Evolutionary conservation across 805 yeast species (phyloP).

Genomic region (Komagataella kurtzmanii): DNA sequence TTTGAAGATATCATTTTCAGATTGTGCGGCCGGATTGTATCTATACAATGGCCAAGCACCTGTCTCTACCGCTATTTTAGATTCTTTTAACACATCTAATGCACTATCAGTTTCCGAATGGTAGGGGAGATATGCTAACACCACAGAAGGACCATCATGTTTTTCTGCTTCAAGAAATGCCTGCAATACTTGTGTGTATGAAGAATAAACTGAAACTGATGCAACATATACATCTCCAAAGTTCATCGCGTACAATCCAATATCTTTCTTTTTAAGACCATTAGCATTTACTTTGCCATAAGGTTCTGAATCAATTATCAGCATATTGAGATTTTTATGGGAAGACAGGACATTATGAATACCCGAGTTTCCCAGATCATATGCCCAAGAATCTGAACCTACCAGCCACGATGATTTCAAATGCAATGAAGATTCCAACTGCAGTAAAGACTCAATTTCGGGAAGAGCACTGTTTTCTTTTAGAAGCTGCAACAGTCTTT

Average conservation of each 20-base stretch:
- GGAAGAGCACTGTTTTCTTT: background rate
- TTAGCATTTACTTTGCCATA: slow-evolving; percentile 26
- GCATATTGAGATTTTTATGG: slow-evolving; percentile 66
- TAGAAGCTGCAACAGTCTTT: background rate
- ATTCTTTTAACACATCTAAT: slow-evolving; percentile 66
- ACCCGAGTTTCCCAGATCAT: slow-evolving; percentile 85
- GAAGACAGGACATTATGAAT: slow-evolving; percentile 74
- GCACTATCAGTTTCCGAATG: slow-evolving; percentile 50
- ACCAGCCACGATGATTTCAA: slow-evolving; percentile 63
- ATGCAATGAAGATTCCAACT: slow-evolving; percentile 29
- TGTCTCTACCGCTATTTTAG: slow-evolving; percentile 79
- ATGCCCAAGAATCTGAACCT: slow-evolving; percentile 94
- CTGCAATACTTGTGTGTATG: slow-evolving; percentile 85
- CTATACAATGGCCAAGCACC: slow-evolving; percentile 97
- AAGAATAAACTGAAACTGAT: slow-evolving; percentile 84
- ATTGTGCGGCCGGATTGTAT: slow-evolving; percentile 51
- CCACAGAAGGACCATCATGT: slow-evolving; percentile 82
- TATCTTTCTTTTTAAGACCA: slow-evolving; percentile 67
- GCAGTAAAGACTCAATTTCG: slow-evolving; percentile 19
- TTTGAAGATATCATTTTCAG: slow-evolving; percentile 44
- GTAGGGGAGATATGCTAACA: slow-evolving; percentile 83
- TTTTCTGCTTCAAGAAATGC: slow-evolving; percentile 84
- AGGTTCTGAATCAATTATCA: slow-evolving; percentile 81
- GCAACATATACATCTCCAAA: slow-evolving; percentile 85
- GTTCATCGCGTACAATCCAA: slow-evolving; percentile 91